These are phyloP conservation scores for Lachnellula suecica DNA, from an alignment of 2,329 filamentous ascomycete species.

Conservation along the genomic window DNA sequence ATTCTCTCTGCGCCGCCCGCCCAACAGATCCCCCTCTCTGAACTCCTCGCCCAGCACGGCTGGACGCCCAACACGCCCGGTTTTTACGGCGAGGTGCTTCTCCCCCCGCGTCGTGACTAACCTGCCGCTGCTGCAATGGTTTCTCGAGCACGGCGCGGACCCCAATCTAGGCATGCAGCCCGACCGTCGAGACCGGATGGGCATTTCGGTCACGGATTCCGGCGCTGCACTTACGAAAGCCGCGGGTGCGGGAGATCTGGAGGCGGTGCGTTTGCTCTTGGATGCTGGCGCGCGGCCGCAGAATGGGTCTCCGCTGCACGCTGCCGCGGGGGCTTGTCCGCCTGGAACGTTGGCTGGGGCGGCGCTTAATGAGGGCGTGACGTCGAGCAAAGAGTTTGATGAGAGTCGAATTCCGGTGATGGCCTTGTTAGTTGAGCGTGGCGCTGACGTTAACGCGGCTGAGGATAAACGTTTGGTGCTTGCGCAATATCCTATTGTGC, in stretches of 20 bases:
- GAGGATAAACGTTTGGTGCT: background rate
- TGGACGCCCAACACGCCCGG: constrained; percentile 1
- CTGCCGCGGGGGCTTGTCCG: background rate
- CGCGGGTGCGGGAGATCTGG: background rate
- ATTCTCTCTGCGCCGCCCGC: background rate
- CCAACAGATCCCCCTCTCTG: background rate
- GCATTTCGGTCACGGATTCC: background rate
- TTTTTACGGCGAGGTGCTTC: background rate
- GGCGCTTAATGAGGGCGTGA: background rate
- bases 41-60: background rate
- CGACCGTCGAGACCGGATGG: background rate
- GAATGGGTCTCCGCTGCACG: background rate
- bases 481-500: background rate
- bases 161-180: background rate
- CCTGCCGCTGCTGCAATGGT: constrained; percentile 1
- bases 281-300: background rate
- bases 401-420: background rate
- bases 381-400: background rate
- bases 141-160: background rate
- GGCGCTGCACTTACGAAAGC: background rate
- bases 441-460: background rate
- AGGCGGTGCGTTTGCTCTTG: background rate
- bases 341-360: background rate
- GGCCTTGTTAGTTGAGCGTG: background rate
- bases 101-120: background rate